Evolutionary conservation across 176 grass and related monocot genomes (phyloP).

Genomic region (Rhipidocladum racemiflorum): DNA sequence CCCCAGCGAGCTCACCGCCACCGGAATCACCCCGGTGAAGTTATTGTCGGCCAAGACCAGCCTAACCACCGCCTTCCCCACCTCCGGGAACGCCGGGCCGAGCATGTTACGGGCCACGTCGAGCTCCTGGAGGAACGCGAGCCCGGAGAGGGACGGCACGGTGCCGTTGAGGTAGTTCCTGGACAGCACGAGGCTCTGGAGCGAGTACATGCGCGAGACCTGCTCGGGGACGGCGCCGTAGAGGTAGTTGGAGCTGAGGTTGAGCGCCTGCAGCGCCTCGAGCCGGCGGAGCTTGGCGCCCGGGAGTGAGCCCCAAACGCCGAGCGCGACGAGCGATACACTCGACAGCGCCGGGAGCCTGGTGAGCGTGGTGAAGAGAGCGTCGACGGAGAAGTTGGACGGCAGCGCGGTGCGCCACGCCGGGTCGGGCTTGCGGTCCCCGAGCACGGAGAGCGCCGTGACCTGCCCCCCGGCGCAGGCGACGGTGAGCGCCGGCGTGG

Average conservation of each 20-base stretch:
- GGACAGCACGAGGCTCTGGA: conserved; percentile 69
- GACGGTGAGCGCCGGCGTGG: conserved; percentile 37
- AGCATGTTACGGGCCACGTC: conserved; percentile 60
- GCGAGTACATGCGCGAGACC: conserved; percentile 49
- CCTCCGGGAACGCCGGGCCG: conserved; percentile 53
- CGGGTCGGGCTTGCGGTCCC: conserved; percentile 33
- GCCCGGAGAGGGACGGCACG: conserved; percentile 45
- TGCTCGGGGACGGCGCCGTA: conserved; percentile 43
- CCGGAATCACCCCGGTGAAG: conserved; percentile 51
- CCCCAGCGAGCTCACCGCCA: conserved; percentile 26
- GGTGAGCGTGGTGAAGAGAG: conserved; percentile 84
- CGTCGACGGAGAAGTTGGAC: conserved; percentile 59
- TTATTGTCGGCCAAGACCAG: conserved; percentile 54
- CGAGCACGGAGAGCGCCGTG: conserved; percentile 47
- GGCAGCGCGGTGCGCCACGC: conserved; percentile 41
- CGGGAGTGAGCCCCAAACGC: conserved; percentile 65
- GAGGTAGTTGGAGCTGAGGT: conserved; percentile 80
- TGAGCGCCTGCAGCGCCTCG: conserved; percentile 46
- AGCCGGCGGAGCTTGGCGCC: conserved; percentile 65
- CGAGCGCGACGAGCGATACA: conserved; percentile 62
- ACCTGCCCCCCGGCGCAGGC: conserved; percentile 55
- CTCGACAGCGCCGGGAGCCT: conserved; percentile 39
- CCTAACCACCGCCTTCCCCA: conserved; percentile 36
- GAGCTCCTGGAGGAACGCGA: conserved; percentile 59
- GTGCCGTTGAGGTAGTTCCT: conserved; percentile 60